These are phyloP conservation scores for Solanum chmielewskii DNA, from an alignment of 257 asterid species.

Conservation along the genomic window DNA sequence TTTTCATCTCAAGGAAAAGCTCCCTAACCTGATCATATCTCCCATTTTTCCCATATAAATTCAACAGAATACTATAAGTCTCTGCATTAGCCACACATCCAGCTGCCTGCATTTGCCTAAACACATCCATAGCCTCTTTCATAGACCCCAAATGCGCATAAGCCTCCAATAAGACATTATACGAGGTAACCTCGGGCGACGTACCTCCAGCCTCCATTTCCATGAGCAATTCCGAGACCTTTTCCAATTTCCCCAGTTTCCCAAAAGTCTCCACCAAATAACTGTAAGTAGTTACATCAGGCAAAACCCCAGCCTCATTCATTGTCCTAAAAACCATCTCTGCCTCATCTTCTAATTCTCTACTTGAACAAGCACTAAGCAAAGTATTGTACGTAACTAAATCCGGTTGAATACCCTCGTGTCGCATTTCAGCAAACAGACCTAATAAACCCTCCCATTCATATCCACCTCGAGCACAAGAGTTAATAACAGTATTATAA, in stretches of 20 bases:
- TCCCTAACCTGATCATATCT: constrained; percentile 88
- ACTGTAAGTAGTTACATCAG: constrained; percentile 66
- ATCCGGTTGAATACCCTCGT: constrained; percentile 91
- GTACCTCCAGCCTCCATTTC: constrained; percentile 88
- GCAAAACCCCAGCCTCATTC: constrained; percentile 88
- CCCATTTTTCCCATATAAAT: constrained; percentile 76
- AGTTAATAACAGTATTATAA: constrained; percentile 75
- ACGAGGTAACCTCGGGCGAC: constrained; percentile 71
- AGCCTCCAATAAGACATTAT: constrained; percentile 85
- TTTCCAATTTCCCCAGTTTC: constrained; percentile 58
- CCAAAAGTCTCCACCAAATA: constrained; percentile 80
- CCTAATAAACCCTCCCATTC: constrained; percentile 93
- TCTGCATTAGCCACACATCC: constrained; percentile 81
- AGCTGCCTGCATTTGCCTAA: constrained; percentile 87
- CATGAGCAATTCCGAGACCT: constrained; percentile 59
- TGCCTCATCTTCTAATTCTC: constrained; percentile 85
- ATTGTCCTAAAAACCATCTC: constrained; percentile 94
- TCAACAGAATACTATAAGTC: constrained; percentile 73
- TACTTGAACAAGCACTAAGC: constrained; percentile 71
- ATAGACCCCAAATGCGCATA: constrained; percentile 58
- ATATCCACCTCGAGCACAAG: constrained; percentile 90
- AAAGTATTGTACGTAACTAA: constrained; percentile 80
- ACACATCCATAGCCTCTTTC: constrained; percentile 79
- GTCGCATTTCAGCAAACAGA: constrained; percentile 94
- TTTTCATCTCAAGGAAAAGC: constrained; percentile 93